Conservation (phyloP, 148 eudicot genomes). For the Fagopyrum homotropicum region DNA sequence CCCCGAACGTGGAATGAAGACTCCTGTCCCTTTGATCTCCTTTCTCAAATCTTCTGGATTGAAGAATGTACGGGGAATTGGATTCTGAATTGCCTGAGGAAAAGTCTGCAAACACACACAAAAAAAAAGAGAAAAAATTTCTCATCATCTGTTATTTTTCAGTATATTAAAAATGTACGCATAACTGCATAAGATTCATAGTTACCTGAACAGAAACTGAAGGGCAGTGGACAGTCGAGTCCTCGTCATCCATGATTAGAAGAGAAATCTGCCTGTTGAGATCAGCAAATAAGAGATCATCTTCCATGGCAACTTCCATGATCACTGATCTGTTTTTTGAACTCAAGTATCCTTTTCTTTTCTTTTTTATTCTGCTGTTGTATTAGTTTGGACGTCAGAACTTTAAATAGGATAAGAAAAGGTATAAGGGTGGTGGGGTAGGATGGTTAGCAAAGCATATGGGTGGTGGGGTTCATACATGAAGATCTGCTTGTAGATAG, state of each 20-base stretch:
- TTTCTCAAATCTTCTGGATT: slow-evolving; percentile 22
- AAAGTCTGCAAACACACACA: slow-evolving; percentile 5
- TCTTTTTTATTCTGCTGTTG: neutral
- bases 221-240: slow-evolving; percentile 15
- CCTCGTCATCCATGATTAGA: slow-evolving; percentile 18
- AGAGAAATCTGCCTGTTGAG: slow-evolving; percentile 42
- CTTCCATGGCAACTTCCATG: slow-evolving; percentile 62
- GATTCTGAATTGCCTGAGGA: slow-evolving; percentile 12
- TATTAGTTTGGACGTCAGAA: neutral
- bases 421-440: neutral
- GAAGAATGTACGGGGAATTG: slow-evolving; percentile 13
- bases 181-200: neutral
- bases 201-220: slow-evolving; percentile 6
- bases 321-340: neutral
- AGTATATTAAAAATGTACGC: neutral
- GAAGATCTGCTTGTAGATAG: slow-evolving; percentile 13
- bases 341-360: neutral
- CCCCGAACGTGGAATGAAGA: slow-evolving; percentile 41
- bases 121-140: neutral
- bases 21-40: slow-evolving; percentile 57
- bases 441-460: slow-evolving; percentile 10
- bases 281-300: slow-evolving; percentile 69
- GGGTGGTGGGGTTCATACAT: slow-evolving; percentile 2
- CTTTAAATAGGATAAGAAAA: slow-evolving; percentile 1
- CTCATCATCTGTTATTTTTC: neutral